phyloP scores from a whole-genome alignment of 2,329 filamentous ascomycete genomes.

The Aureobasidium zeae region DNA sequence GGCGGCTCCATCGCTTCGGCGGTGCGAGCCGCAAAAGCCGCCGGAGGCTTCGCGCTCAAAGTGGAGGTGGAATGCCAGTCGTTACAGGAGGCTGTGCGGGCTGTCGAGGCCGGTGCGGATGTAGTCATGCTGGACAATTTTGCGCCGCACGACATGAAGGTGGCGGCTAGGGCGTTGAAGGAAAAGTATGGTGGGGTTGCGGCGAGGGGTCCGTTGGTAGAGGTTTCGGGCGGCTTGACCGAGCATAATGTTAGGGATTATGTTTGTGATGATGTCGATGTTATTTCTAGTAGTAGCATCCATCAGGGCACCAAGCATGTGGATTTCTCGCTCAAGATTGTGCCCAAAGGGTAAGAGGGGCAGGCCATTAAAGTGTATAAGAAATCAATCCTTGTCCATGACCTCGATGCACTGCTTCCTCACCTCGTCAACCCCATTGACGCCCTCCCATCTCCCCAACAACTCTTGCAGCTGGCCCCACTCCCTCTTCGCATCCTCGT shows the following conservation, averaged over 20 bases:
- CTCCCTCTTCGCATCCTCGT: constrained; percentile 49
- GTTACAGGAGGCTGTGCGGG: constrained; percentile 81
- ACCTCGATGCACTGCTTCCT: constrained; percentile 29
- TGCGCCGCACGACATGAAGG: constrained; percentile 63
- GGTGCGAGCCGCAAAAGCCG: constrained; percentile 71
- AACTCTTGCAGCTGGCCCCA: constrained; percentile 36
- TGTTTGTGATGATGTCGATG: constrained; percentile 77
- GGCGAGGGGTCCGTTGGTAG: constrained; percentile 69
- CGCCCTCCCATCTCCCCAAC: constrained; percentile 37
- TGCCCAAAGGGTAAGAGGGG: constrained; percentile 32
- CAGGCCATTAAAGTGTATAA: no score
- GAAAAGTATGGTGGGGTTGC: constrained; percentile 61
- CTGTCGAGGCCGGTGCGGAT: constrained; percentile 82
- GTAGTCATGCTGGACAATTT: constrained; percentile 99
- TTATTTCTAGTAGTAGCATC: constrained; percentile 92
- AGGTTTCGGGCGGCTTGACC: constrained; percentile 85
- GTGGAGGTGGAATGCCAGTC: constrained; percentile 92
- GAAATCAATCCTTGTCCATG: constrained; percentile 5
- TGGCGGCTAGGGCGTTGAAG: constrained; percentile 67
- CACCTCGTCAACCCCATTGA: constrained; percentile 35
- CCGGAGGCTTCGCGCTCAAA: constrained; percentile 84
- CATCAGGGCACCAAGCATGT: constrained; percentile 91
- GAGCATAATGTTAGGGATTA: constrained; percentile 75
- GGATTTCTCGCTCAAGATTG: constrained; percentile 91
- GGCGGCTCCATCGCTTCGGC: constrained; percentile 74